Conservation (phyloP, 2,329 filamentous ascomycete species). For the Beauveria australis region DNA sequence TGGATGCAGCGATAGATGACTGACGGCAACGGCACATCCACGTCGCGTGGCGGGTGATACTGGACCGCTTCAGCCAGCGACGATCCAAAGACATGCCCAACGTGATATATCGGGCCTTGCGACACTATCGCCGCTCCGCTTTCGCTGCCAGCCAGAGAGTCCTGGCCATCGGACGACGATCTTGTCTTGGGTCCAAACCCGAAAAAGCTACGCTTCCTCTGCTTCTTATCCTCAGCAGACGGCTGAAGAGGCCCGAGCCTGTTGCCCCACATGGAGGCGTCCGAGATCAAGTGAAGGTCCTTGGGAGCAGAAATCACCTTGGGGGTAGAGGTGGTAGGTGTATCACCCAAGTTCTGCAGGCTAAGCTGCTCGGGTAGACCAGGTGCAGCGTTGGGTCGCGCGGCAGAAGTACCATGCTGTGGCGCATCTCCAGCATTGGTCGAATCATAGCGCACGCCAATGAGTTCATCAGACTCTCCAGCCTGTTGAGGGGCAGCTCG, state of each 20-base stretch:
- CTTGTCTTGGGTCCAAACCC: slow-evolving; percentile 56
- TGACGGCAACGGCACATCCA: slow-evolving; percentile 71
- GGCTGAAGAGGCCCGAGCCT: slow-evolving; percentile 48
- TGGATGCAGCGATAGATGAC: slow-evolving; percentile 95
- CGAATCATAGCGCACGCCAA: slow-evolving; percentile 51
- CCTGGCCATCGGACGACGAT: slow-evolving; percentile 49
- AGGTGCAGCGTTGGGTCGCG: slow-evolving; percentile 29
- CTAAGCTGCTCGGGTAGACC: slow-evolving; percentile 26
- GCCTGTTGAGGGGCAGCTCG: slow-evolving; percentile 28
- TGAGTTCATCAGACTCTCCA: slow-evolving; percentile 36
- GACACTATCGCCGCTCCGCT: slow-evolving; percentile 30
- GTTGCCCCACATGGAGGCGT: slow-evolving; percentile 79
- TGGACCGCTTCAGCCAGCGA: slow-evolving; percentile 79
- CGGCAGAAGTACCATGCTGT: slow-evolving; percentile 32
- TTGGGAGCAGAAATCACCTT: slow-evolving; percentile 72
- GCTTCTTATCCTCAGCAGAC: slow-evolving; percentile 65
- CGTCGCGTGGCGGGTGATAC: slow-evolving; percentile 64
- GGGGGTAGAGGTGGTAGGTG: slow-evolving; percentile 25
- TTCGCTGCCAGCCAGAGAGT: slow-evolving; percentile 44
- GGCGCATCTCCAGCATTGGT: slow-evolving; percentile 45
- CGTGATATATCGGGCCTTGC: slow-evolving; percentile 39
- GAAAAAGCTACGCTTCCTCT: slow-evolving; percentile 71
- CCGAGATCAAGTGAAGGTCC: slow-evolving; percentile 76
- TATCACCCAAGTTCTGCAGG: slow-evolving; percentile 26
- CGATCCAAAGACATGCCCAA: slow-evolving; percentile 74